Base-by-base conservation (phyloP, 306 rosid genomes). In the Malus orientalis region DNA sequence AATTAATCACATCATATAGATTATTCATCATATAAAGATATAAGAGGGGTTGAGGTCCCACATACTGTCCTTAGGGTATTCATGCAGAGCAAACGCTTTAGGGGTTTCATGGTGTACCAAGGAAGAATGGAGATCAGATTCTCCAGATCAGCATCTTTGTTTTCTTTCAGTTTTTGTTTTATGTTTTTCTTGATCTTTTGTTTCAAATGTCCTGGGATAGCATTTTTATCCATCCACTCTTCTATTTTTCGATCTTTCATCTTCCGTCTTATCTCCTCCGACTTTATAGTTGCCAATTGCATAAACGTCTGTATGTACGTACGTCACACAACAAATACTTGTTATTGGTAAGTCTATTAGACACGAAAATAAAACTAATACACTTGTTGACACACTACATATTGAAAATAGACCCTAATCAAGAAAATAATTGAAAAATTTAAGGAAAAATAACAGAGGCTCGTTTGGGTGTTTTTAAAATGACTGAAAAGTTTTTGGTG, bases 71-170 rank as follows among this genome's bases (percentile, higher is more conserved):
- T 86, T 32, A 93, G 81, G 60, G 82, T 76, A 71, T 84, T 83
- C 80, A 86, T 40, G 83, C 93, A 89, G 53, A 93, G 97, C 82
- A 89, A 85, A 44, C 84, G 85, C 82, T 87, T 88, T 30, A 93
- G 84, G 66, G 82, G 83, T 79, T 92, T 89, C 79, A 87, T 88
- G 63, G 87, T 89, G 69, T 89, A 85, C 81, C 83, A 82, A 70
- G 96, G 93, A 87, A 92, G 96, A 86, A 88, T 79, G n/a, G 83
- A 44, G 55, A 90, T 74, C 58, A 88, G 79, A 75, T 74, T 71
- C 59, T 85, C 89, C 3, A 79, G 3, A 22, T 79, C 78, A 3
- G 70, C 73, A 19, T 71, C 25, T 40, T 36, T 84, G 30, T 75
- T 69, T n/a, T 73, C 36, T 12, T 40, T 67, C 81, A 67, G 59